Base-by-base conservation (phyloP, 2,329 filamentous ascomycete genomes). In the Hypoxylon sp. region DNA sequence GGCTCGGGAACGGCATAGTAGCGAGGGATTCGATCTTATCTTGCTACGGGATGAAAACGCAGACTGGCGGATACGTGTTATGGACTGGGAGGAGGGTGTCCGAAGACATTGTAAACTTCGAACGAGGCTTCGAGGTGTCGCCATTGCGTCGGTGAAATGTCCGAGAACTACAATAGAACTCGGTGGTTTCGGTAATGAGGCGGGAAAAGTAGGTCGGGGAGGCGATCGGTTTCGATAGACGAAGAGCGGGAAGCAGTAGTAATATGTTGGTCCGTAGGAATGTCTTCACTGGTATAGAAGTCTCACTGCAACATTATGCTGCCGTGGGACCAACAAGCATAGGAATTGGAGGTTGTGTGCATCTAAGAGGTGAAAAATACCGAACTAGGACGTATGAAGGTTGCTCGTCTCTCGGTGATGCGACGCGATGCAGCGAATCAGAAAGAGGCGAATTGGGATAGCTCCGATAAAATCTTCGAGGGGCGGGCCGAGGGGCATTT, bases 381-480 rank as follows among this genome's bases (percentile, higher is more conserved):
- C 49, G 48, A 56, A 61, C 49, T 52, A 54, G 50, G 53, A 53
- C 41, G 46, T 26, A 53, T 50, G 37, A 58, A 57, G 37, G 39
- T 48, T 32, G 30, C 11, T 34, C 8, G 5, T 34, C 10, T 17
- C 37, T 49, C 20, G 39, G 37, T 43, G 43, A 65, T 66, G 65
- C 60, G 56, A 66, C 37, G 59, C 64, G 61, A 62, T 56, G 44
- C 19, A 49, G 44, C 65, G 53, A 62, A 65, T 68, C n/a, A 55
- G 57, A 62, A 59, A 30, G 30, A 56, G 32, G 51, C 56, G 53
- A 68, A 67, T 67, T 59, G 10, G 24, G 47, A 67, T 26, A 73
- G 67, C 67, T 72, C 69, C 71, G 71, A 73, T 47, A 41, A 71
- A 67, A 52, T 56, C 48, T 66, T 49, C 22, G 47, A 41, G n/a